phyloP scores from a whole-genome alignment of 768 basidiomycete species.

The Udeniomyces megalosporus region DNA sequence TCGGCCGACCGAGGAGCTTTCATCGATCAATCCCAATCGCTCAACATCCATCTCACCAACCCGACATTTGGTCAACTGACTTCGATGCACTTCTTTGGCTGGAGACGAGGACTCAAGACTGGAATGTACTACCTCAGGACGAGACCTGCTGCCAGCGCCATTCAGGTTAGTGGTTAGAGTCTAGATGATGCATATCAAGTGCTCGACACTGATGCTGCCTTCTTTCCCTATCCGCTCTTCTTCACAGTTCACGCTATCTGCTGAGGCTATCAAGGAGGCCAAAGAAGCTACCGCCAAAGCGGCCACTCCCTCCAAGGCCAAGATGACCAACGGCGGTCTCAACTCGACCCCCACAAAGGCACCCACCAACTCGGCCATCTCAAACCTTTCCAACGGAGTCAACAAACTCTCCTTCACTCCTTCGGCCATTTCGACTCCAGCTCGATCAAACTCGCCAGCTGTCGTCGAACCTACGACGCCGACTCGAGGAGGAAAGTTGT shows the following conservation, averaged over 20 bases:
- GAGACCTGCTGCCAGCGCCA: constrained; percentile 82
- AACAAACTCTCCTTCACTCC: constrained; percentile 18
- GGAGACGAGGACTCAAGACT: constrained; percentile 98
- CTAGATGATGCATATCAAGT: no score
- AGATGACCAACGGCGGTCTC: neutral
- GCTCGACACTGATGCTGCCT: no score
- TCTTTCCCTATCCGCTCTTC: no score
- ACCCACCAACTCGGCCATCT: constrained; percentile 21
- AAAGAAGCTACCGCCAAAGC: constrained; percentile 34
- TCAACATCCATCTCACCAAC: constrained; percentile 81
- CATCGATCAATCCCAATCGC: constrained; percentile 82
- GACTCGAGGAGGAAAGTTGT: neutral
- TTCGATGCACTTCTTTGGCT: constrained; percentile 97
- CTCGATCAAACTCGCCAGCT: constrained; percentile 5
- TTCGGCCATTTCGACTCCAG: constrained; percentile 10
- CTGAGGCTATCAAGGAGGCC: constrained; percentile 43
- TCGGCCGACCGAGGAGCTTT: constrained; percentile 97
- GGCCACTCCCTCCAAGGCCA: constrained; percentile 2
- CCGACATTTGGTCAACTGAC: constrained; percentile 85
- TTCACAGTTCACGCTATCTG: constrained; percentile 82
- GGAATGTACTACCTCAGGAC: constrained; percentile 96
- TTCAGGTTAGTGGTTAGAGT: constrained; percentile 25
- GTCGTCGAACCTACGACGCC: neutral
- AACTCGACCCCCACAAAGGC: neutral
- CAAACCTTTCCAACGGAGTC: constrained; percentile 21